Conservation (phyloP, 805 yeast genomes). For the Saccharomycopsis fibuligera region DNA sequence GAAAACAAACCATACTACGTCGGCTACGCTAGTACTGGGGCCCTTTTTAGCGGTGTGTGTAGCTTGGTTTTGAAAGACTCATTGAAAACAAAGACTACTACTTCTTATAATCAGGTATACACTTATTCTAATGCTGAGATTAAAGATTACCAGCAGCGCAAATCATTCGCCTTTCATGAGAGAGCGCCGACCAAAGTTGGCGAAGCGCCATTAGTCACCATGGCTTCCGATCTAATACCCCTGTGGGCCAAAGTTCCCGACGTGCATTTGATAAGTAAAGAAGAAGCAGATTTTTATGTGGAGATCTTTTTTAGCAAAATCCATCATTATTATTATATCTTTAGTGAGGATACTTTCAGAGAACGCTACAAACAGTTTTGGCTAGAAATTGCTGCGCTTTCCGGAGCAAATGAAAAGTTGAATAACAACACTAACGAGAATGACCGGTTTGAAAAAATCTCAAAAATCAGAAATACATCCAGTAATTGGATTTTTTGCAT, state of each 20-base stretch:
- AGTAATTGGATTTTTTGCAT: conserved; percentile 35
- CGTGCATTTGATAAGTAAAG: conserved; percentile 28
- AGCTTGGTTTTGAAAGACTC: conserved; percentile 37
- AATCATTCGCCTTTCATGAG: no score
- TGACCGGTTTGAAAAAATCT: conserved; percentile 8
- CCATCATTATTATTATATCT: conserved; percentile 39
- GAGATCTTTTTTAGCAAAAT: conserved; percentile 36
- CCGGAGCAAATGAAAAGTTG: not conserved
- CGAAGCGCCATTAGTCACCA: conserved; percentile 7
- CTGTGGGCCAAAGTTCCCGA: conserved; percentile 32
- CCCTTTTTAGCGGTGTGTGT: conserved; percentile 37
- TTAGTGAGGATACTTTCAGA: conserved; percentile 31
- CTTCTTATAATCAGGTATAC: no score
- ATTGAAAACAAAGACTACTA: conserved; percentile 27
- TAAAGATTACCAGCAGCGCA: no score
- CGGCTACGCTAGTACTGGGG: conserved; percentile 41
- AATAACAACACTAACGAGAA: not conserved
- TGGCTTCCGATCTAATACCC: conserved; percentile 12
- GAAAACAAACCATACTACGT: conserved; percentile 43
- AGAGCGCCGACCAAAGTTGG: conserved; percentile 6
- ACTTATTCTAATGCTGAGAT: no score
- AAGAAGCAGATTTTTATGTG: conserved; percentile 33
- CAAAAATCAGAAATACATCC: conserved; percentile 16
- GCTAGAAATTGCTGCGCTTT: conserved; percentile 28
- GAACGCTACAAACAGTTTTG: conserved; percentile 35